Evolutionary conservation across 257 asterid species (phyloP), one percentile per base, ranked within the genome.

Genomic region (Solanum commersonii): DNA sequence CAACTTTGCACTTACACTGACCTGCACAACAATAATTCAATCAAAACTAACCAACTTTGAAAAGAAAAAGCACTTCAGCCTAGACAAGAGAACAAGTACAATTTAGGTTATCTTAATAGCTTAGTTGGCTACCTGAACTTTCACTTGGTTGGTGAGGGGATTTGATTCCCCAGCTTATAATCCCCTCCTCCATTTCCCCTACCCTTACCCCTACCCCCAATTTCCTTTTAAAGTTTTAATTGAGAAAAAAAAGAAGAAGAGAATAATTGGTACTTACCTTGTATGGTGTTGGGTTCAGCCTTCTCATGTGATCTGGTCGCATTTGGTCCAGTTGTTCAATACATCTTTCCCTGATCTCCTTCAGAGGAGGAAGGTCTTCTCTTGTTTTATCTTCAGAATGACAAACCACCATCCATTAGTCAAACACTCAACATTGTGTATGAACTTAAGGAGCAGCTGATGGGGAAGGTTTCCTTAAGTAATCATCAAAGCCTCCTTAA

Each of bases 231-330:
- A 56, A 6, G 9, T n/a, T n/a, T 63, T n/a, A 9, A 23, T n/a
- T 10, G 31, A n/a, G 33, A n/a, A 3, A 4, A 60, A 23, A n/a
- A n/a, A 60, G 1, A 52, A 44, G 5, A 44, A 5, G 31, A 63
- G 8, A 65, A 65, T 25, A 72, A 72, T 35, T 86, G 23, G 37
- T 34, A 68, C 84, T 38, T 93, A 96, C 99, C 99, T 97, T 97
- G 95, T 97, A 97, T 70, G 99, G 98, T 37, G 99, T 97, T 10
- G 99, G 99, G 93, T 97, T 96, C 94, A 97, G 90, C 93, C 98
- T 92, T 90, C 99, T 92, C 99, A 97, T 96, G 93, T 97, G 99
- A 91, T 97, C 98, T 15, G 98, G 93, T 49, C 99, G 94, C 98
- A 97, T 97, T 88, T 88, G 95, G 52, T 92, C 96, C 87, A 97